These are phyloP conservation scores for Linum trigynum DNA, from an alignment of 345 rosid genomes.

Conservation along the genomic window DNA sequence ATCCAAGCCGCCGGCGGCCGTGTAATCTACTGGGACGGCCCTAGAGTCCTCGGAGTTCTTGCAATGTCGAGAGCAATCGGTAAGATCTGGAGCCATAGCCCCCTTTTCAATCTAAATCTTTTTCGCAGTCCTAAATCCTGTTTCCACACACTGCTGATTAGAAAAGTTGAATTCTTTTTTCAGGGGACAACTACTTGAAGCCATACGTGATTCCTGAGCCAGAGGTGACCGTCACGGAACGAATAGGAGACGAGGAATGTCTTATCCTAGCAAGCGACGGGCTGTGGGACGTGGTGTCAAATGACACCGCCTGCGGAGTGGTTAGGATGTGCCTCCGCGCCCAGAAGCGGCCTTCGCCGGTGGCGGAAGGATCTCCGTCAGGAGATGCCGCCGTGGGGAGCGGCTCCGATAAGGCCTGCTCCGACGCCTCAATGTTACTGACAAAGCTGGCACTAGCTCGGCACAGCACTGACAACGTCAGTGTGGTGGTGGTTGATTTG, in stretches of 20 bases:
- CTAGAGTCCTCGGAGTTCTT: slow-evolving; percentile 73
- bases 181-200: slow-evolving; percentile 80
- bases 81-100: neutral
- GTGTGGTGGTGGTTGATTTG: slow-evolving; percentile 77
- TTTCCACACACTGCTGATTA: no score
- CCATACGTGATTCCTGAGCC: slow-evolving; percentile 83
- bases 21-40: slow-evolving; percentile 80
- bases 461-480: slow-evolving; percentile 67
- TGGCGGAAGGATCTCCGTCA: slow-evolving; percentile 8
- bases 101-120: neutral
- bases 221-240: slow-evolving; percentile 55
- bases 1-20: slow-evolving; percentile 74
- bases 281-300: slow-evolving; percentile 87
- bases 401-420: slow-evolving; percentile 54
- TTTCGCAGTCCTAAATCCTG: no score
- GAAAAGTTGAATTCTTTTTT: neutral
- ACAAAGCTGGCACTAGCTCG: slow-evolving; percentile 82
- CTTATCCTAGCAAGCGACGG: slow-evolving; percentile 80
- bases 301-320: slow-evolving; percentile 65
- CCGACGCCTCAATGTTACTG: slow-evolving; percentile 64
- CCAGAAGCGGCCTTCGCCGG: slow-evolving; percentile 18
- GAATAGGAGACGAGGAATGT: slow-evolving; percentile 68
- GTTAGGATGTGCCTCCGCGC: slow-evolving; percentile 54
- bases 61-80: slow-evolving; percentile 96
- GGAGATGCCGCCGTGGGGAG: slow-evolving; percentile 18